A percentile compares a stretch with the other conserved stretches of the same genome.
phyloP scores from a whole-genome alignment of 768 basidiomycete genomes.

The Russula compacta region DNA sequence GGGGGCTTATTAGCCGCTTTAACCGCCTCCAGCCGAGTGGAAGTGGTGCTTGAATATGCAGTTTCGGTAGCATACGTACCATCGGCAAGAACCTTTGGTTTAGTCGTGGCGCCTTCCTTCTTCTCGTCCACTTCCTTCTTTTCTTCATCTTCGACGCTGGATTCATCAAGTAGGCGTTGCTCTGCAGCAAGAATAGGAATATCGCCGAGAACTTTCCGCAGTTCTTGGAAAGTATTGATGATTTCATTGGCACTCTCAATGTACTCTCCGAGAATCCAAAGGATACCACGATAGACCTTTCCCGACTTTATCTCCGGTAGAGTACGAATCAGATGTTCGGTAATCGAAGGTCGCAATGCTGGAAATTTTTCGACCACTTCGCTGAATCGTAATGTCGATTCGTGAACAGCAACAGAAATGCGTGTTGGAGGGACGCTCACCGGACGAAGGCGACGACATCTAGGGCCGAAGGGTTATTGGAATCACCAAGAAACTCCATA shows the following conservation, averaged over 20 bases:
- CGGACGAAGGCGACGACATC: slow-evolving; percentile 87
- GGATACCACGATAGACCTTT: slow-evolving; percentile 91
- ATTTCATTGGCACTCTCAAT: slow-evolving; percentile 62
- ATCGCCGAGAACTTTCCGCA: slow-evolving; percentile 85
- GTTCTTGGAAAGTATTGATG: slow-evolving; percentile 59
- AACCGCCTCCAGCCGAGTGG: slow-evolving; percentile 66
- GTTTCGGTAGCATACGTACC: slow-evolving; percentile 98
- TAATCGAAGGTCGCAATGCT: slow-evolving; percentile 67
- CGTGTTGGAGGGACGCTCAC: slow-evolving; percentile 23
- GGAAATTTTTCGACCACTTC: slow-evolving; percentile 99
- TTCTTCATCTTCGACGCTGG: slow-evolving; percentile 46
- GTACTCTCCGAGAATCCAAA: slow-evolving; percentile 99
- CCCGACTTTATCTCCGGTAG: slow-evolving; percentile 88
- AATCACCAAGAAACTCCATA: slow-evolving; percentile 92
- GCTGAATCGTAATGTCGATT: slow-evolving; percentile 28
- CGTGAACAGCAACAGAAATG: background rate
- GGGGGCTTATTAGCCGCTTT: slow-evolving; percentile 89
- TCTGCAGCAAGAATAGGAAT: slow-evolving; percentile 95
- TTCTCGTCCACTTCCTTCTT: slow-evolving; percentile 43
- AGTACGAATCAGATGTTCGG: slow-evolving; percentile 73
- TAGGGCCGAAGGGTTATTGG: slow-evolving; percentile 88
- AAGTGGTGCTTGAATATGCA: slow-evolving; percentile 59
- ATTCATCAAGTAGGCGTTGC: slow-evolving; percentile 72
- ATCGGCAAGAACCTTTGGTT: slow-evolving; percentile 82
- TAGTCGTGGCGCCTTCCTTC: slow-evolving; percentile 38